Conservation (phyloP, 2,329 filamentous ascomycete genomes). For the Diaporthe humulicola region DNA sequence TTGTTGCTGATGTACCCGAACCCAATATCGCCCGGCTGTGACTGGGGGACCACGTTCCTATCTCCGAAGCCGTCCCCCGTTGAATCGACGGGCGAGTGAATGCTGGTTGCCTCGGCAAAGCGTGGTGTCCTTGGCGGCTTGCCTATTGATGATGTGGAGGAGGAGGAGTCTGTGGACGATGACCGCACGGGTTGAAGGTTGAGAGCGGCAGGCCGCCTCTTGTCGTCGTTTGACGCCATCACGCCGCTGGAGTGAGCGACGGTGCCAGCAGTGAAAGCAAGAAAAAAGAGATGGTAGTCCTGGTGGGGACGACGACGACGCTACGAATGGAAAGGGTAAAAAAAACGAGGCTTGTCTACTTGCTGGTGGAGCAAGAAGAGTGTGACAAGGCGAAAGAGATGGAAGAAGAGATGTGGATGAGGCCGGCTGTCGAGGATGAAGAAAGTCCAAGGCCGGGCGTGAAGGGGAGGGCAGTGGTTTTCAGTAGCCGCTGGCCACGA, state of each 20-base stretch:
- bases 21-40: conserved; percentile 87
- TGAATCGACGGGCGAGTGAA: conserved; percentile 81
- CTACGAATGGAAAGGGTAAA: not conserved
- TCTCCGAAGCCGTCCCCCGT: conserved; percentile 49
- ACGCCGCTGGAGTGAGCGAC: conserved; percentile 41
- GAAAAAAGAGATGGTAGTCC: conserved; percentile 42
- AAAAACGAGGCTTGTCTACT: conserved; percentile 2
- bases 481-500: conserved; percentile 60
- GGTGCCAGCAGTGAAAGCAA: conserved; percentile 37
- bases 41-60: conserved; percentile 68
- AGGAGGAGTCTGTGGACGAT: conserved; percentile 63
- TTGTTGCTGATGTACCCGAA: conserved; percentile 87
- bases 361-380: conserved; percentile 10
- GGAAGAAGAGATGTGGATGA: conserved; percentile 1
- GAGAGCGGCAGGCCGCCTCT: conserved; percentile 68
- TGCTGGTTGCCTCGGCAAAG: conserved; percentile 84
- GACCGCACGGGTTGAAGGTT: conserved; percentile 65
- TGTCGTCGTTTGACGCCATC: conserved; percentile 60
- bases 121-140: conserved; percentile 81
- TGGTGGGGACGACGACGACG: not conserved
- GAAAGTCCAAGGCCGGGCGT: conserved; percentile 49
- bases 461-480: conserved; percentile 63
- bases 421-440: conserved; percentile 45
- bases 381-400: not conserved
- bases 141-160: conserved; percentile 65